Evolutionary conservation across 768 basidiomycete genomes (phyloP), one percentile per base, ranked within the genome.

Genomic region (Russula earlei): DNA sequence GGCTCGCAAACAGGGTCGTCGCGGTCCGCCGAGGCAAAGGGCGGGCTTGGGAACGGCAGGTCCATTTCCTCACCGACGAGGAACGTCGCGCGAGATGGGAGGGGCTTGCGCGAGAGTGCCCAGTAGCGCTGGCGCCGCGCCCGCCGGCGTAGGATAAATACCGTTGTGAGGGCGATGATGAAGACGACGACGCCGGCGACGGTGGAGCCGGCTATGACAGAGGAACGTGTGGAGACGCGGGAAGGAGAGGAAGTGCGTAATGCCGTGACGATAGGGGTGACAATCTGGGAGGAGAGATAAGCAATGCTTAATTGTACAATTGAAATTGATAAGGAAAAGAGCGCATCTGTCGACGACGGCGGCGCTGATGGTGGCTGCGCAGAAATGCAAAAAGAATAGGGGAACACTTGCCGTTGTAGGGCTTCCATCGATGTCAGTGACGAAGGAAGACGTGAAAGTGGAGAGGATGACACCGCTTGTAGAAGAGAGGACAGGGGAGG

Each of bases 61-160:
- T 62, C 62, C 61, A 60, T 53, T 12, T 51, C 55, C 31, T 62
- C 62, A 1, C 45, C 55, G 0, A 52, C 45, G 24, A 62, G 55
- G 34, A 62, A 60, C 1, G 55, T 46, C 8, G 50, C 22, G 20
- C 55, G 59, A 11, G 62, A 54, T 1, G 55, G 49, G 10, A n/a
- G 49, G 2, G 24, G 49, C 27, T 60, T 56, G n/a, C 46, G 61
- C 5, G 50, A 20, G 33, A 61, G 59, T 8, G 41, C 48, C 38
- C 59, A 48, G 41, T 62, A 61, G 20, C 27, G 55, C 49, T 31
- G 43, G 24, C 53, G 49, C 2, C 41, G 33, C 3, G 7, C 22
- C 17, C 62, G 59, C 6, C 55, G 43, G 12, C 55, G 62, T 0
- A 56, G 0, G 44, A 50, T 22, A 45, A 62, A 62, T 20, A 61